Base-by-base conservation (phyloP, 2,329 filamentous ascomycete genomes). In the Ustulina deusta region DNA sequence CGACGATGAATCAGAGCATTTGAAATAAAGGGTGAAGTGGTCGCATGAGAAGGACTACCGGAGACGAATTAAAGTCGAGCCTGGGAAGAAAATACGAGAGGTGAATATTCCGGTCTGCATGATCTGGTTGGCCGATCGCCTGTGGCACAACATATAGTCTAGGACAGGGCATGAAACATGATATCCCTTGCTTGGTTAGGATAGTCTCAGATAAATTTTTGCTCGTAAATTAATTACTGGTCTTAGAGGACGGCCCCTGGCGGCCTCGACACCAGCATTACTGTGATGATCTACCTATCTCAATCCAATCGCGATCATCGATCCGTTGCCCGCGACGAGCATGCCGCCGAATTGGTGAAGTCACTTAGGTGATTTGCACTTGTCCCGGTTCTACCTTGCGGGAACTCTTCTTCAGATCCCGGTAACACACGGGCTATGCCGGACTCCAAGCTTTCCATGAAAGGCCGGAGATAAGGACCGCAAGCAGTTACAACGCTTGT, bases 361-460 rank as follows among this genome's bases (percentile, higher is more conserved):
- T 64, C 55, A 13, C 61, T 69, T 52, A 71, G 6, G 55, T 63
- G 65, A 36, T 69, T 66, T n/a, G 40, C 38, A 49, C 57, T 63
- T 20, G 51, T 25, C 22, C 57, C 48, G 13, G 40, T 46, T 57
- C 69, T 61, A 32, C n/a, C 46, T 17, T 29, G 60, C 10, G 68
- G 32, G 17, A 70, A 51, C 11, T 66, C 58, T 40, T 67, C 68
- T 57, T 72, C 65, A 2, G 60, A 66, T 17, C 61, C 63, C 6
- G 65, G 58, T 20, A 72, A 20, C n/a, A 71, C 69, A 10, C 69
- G 61, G 17, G 63, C 61, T 13, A 72, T 52, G 5, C 67, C 69
- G 11, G 69, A 65, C 42, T 72, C 66, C 20, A 72, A 32, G 51
- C 71, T 72, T 44, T 72, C 71, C 69, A 72, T 69, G 38, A 72